These are phyloP conservation scores for Aspergillus neoniger DNA, from an alignment of 2,329 filamentous ascomycete genomes.

Conservation along the genomic window DNA sequence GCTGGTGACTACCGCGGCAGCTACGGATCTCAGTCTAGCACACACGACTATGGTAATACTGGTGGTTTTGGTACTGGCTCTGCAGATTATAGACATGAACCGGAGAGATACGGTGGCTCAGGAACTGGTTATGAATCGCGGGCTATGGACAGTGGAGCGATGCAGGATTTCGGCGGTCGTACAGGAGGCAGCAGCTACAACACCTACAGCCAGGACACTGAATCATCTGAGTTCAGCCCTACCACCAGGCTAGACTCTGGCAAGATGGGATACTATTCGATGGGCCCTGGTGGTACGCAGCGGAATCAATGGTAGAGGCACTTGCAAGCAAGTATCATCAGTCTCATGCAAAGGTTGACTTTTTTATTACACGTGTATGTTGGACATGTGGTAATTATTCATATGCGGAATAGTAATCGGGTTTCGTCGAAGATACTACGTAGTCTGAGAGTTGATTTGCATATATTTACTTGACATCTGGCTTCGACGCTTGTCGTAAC, in stretches of 20 bases:
- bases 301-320: slow-evolving; percentile 15
- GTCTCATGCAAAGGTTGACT: not conserved
- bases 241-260: slow-evolving; percentile 14
- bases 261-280: slow-evolving; percentile 4
- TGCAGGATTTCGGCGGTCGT: slow-evolving; percentile 10
- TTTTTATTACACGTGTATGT: not conserved
- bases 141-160: not conserved
- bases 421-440: not conserved
- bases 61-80: not conserved
- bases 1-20: not conserved
- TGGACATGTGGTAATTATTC: not conserved
- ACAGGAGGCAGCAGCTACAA: slow-evolving; percentile 19
- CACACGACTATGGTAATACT: not conserved
- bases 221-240: slow-evolving; percentile 9
- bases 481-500: too few relatives aligned
- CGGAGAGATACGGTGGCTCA: not conserved
- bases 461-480: too few relatives aligned
- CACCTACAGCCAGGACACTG: slow-evolving; percentile 3
- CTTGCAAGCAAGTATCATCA: not conserved
- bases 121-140: slow-evolving; percentile 1
- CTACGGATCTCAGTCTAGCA: slow-evolving; percentile 7
- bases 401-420: not conserved
- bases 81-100: not conserved
- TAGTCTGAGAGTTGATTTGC: not conserved
- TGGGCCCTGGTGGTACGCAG: slow-evolving; percentile 17